These are phyloP conservation scores for Oidiodendron maius DNA, from an alignment of 495 filamentous ascomycete species.

Conservation along the genomic window DNA sequence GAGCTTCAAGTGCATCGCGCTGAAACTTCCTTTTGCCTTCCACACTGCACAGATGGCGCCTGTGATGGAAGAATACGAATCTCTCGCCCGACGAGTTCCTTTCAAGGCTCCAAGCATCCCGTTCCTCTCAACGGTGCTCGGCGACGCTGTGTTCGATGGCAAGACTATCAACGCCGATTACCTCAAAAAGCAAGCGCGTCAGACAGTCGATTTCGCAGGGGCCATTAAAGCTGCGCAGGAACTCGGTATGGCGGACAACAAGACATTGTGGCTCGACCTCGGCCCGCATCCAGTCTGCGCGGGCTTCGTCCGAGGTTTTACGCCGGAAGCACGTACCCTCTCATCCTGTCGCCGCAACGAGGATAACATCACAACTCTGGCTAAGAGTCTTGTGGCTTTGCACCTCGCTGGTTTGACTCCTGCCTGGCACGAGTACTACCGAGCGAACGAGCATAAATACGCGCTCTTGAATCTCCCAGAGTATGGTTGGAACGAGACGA, in stretches of 20 bases:
- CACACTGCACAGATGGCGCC: constrained; percentile 78
- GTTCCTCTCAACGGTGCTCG: constrained; percentile 71
- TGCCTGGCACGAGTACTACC: constrained; percentile 74
- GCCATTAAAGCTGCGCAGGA: constrained; percentile 52
- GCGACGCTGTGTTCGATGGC: constrained; percentile 49
- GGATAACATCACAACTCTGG: constrained; percentile 60
- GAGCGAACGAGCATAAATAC: constrained; percentile 55
- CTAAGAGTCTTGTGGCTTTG: constrained; percentile 51
- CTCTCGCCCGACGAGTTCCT: constrained; percentile 43
- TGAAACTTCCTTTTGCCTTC: constrained; percentile 75
- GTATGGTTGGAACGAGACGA: constrained; percentile 75
- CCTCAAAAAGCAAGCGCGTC: constrained; percentile 60
- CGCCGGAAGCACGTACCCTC: constrained; percentile 45
- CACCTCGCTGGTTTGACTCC: constrained; percentile 61
- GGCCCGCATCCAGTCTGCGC: constrained; percentile 63
- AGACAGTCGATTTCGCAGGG: constrained; percentile 68
- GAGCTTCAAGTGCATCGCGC: constrained; percentile 59
- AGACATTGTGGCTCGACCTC: constrained; percentile 59
- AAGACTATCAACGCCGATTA: constrained; percentile 54
- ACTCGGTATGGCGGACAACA: constrained; percentile 42
- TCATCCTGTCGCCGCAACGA: constrained; percentile 45
- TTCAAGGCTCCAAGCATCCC: constrained; percentile 53
- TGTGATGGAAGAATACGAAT: constrained; percentile 62
- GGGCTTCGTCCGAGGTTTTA: constrained; percentile 50
- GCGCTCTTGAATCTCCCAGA: constrained; percentile 62